These are phyloP conservation scores for Colletotrichum musicola DNA, from an alignment of 2,329 filamentous ascomycete genomes.

Conservation along the genomic window DNA sequence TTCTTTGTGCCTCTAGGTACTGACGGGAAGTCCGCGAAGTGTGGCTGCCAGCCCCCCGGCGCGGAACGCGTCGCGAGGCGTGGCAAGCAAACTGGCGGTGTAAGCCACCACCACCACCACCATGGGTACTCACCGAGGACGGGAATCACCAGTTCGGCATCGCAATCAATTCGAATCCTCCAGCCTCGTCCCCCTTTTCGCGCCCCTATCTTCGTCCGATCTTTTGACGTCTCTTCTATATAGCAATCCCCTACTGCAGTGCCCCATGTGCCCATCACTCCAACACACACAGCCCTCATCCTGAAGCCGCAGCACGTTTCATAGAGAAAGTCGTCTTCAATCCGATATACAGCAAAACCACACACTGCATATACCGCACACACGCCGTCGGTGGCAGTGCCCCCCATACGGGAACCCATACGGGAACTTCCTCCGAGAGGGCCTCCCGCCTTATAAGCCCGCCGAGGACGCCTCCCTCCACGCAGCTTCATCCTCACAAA, in stretches of 20 bases:
- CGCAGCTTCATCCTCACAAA: neutral
- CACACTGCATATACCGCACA: neutral
- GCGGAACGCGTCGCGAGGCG: neutral
- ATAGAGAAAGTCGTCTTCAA: no score
- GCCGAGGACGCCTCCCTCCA: no score
- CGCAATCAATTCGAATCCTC: neutral
- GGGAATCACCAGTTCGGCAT: neutral
- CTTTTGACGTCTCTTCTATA: neutral
- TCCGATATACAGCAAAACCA: neutral
- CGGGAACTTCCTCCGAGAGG: neutral
- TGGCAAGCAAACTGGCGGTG: neutral
- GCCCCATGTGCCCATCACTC: neutral
- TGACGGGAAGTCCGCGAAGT: neutral
- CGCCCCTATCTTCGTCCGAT: conserved; percentile 16
- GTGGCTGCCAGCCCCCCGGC: no score
- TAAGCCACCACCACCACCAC: neutral
- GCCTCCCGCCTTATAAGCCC: neutral
- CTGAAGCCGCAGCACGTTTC: conserved; percentile 26
- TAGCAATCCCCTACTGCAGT: no score
- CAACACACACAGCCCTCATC: conserved; percentile 1
- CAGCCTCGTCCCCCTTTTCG: neutral
- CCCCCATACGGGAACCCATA: neutral
- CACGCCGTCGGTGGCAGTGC: conserved; percentile 25
- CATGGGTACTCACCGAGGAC: no score
- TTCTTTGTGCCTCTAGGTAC: neutral